Evolutionary conservation across 345 rosid genomes (phyloP), one percentile per base, ranked within the genome.

Genomic region (Streptanthus diversifolius): DNA sequence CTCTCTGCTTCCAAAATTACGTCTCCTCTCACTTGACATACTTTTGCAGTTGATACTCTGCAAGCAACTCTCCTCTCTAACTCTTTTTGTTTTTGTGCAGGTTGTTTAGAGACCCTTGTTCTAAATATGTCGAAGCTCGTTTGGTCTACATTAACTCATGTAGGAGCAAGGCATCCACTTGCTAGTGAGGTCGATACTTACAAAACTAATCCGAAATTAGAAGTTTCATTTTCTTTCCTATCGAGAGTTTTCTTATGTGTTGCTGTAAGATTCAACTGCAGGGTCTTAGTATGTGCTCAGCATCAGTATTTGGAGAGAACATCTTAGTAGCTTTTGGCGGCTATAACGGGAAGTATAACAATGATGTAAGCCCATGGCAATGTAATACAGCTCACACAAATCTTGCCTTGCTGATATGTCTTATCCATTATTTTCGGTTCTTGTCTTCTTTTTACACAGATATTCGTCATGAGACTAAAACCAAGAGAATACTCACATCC

Each of bases 281-380:
- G 99, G 98, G 99, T 14, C 97, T 91, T 43, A 91, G 91, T 80
- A 85, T 87, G 54, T 86, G 90, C 90, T 72, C 93, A 1, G 91
- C 87, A 53, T 57, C 81, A 59, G 58, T 95, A 64, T 80, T 73
- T 47, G 85, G 93, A 24, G 96, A 86, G 84, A 85, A 66, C 64
- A 75, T 87, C 81, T 83, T 95, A 88, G 81, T 88, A 82, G 92
- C 96, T 33, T 95, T 95, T 80, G 99, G 99, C 19, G 99, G 99
- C 76, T 95, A 95, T 73, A 95, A 91, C 65, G 98, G 99, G 69
- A 91, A 86, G 76, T 95, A 91, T 78, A 88, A 82, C 80, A 95
- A 91, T 13, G 93, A 95, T 89, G 98, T 95, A 84, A 67, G 76
- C 25, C 21, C 11, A 25, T 21, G 33, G 27, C 41, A 13, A 1